Evolutionary conservation across 164 flowering plant genomes (phyloP).

Genomic region (Tinospora cordifolia): DNA sequence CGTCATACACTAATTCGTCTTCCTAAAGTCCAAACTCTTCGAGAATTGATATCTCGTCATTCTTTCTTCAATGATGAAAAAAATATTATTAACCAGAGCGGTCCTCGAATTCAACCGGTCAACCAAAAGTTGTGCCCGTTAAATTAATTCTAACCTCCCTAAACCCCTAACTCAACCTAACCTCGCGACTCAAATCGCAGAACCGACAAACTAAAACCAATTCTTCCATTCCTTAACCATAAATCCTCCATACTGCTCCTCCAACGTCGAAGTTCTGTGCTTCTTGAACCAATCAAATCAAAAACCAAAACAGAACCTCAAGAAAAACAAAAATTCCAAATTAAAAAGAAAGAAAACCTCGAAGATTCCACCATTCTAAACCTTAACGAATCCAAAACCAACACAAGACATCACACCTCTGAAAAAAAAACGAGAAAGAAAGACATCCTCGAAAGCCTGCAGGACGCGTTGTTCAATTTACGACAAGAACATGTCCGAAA

Average conservation of each 20-base stretch:
- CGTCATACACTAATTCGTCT: background rate
- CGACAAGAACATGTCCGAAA: background rate
- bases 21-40: background rate
- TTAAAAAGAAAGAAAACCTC: background rate
- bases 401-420: slow-evolving; percentile 8
- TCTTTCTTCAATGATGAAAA: background rate
- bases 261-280: no score
- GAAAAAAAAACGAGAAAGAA: background rate
- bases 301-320: slow-evolving; percentile 1
- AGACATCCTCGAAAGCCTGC: background rate
- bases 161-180: slow-evolving; percentile 1
- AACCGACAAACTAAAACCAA: background rate
- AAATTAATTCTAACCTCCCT: slow-evolving; percentile 1
- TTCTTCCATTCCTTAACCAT: background rate
- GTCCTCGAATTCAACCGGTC: background rate
- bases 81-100: background rate
- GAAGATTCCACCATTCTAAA: slow-evolving; percentile 4
- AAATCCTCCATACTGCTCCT: background rate
- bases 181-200: background rate
- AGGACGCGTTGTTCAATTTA: background rate
- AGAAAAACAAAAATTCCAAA: background rate
- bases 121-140: background rate
- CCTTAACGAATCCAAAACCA: slow-evolving; percentile 1
- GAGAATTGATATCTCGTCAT: background rate
- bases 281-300: background rate